Evolutionary conservation across 2,329 filamentous ascomycete species (phyloP), one percentile per base, ranked within the genome.

Genomic region (Sclerotinia sclerotiorum): DNA sequence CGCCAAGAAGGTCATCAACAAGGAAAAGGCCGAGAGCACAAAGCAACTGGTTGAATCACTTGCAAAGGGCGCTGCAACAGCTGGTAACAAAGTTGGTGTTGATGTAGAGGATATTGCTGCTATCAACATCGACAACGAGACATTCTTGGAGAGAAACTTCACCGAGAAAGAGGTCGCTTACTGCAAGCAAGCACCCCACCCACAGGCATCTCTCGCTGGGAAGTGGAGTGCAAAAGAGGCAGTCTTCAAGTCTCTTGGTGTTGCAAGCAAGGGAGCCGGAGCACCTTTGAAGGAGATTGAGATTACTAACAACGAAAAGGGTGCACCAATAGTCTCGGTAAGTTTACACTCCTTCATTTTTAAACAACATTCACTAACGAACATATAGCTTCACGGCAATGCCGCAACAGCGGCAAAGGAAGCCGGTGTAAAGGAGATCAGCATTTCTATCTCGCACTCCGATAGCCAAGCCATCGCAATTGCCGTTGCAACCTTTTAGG

Each of bases 171-270:
- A 99, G 82, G 91, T 94, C 75, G 85, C 86, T 42, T 98, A 99
- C 83, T 99, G 96, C 84, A 85, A 85, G 72, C 88, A 90, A 77
- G 90, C 92, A 21, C 82, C 93, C 7, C 90, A 87, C 77, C 91
- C 93, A 1, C 92, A 93, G 78, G 92, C 94, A 73, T 96, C 93
- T 64, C 99, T 97, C 80, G 93, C 94, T 6, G 95, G 95, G 62
- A 89, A 93, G 74, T 99, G 95, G 95, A 94, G 90, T 76, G 95
- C 95, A 48, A 99, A 99, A 84, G 95, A 99, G 82, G 95, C 95
- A 39, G 94, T 99, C 0, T 99, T 99, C 86, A 99, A 99, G 87
- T 93, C 92, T 49, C 84, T 99, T 19, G 93, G 94, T 73, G 94
- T 98, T 17, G 82, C 86, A 74, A 90, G 94, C 80, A 89, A 91